These are phyloP conservation scores for Colletotrichum gigasporum DNA, from an alignment of 2,329 filamentous ascomycete genomes.

Conservation along the genomic window DNA sequence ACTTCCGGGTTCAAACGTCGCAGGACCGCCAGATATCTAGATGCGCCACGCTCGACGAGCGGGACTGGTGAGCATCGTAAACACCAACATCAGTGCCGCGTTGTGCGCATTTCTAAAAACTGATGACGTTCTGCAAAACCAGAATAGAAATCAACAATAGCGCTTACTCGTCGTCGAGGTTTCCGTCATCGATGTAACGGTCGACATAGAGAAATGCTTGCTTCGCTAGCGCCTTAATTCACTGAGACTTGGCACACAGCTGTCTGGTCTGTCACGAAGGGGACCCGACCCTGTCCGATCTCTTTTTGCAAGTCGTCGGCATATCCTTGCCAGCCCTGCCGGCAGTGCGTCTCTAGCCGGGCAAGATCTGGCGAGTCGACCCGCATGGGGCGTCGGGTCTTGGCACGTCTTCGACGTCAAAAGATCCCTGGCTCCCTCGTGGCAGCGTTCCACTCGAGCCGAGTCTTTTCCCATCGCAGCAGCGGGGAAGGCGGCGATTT, in stretches of 20 bases:
- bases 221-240: not conserved
- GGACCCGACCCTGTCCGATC: not conserved
- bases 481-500: constrained; percentile 1
- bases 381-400: not conserved
- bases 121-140: not conserved
- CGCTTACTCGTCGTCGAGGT: too few relatives aligned
- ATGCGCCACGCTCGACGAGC: too few relatives aligned
- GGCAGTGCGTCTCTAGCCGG: not conserved
- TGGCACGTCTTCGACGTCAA: not conserved
- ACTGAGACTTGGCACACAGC: not conserved
- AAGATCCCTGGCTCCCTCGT: constrained; percentile 2
- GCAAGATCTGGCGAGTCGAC: not conserved
- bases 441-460: not conserved
- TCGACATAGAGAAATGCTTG: too few relatives aligned
- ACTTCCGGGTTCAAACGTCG: not conserved
- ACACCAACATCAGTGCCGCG: not conserved
- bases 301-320: not conserved
- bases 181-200: not conserved
- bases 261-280: not conserved
- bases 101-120: not conserved
- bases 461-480: not conserved
- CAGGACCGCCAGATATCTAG: not conserved
- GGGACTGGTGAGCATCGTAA: too few relatives aligned
- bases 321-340: not conserved
- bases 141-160: not conserved